Evolutionary conservation across 2,329 filamentous ascomycete species (phyloP), one percentile per base, ranked within the genome.

Genomic region (Blumeria hordei): DNA sequence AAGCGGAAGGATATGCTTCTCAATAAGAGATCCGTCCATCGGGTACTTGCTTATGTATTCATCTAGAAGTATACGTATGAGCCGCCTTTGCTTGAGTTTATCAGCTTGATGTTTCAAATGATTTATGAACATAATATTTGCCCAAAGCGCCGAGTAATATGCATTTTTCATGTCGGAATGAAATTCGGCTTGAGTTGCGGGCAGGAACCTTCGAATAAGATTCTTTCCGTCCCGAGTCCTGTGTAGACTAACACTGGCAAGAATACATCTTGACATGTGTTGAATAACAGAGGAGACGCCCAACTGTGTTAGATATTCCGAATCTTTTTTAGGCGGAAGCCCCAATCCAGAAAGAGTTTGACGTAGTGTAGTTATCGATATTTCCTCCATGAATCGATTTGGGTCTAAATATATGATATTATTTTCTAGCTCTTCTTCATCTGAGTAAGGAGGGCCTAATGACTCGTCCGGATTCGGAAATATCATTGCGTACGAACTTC

Each of bases 401-500:
- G 88, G 88, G 63, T 94, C 86, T 59, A 95, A 72, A 64, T 86
- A 93, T 77, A 94, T 90, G 50, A 72, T 70, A 11, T 61, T 60
- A 18, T 70, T 77, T 63, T 87, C 76, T 53, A 88, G 68, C 33
- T 53, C 35, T 21, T 21, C n/a, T 10, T 53, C 16, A 21, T 12
- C 32, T 10, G 39, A 21, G 21, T 39, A 11, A 28, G 11, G 33
- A 6, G 47, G 7, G 1, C 21, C 21, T 12, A 35, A 21, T 35
- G 80, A 78, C 61, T 75, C 66, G 2, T 77, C 78, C 0, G 69
- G 39, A 0, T 75, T 73, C 5, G 83, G 75, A 53, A 76, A 72
- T 11, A 96, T 78, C 54, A 93, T 79, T 16, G 80, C 84, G 64
- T 94, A 83, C 12, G 94, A 85, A 64, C 95, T 88, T 59, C 79